Evolutionary conservation across 1,139 yeast genomes (phyloP), one percentile per base, ranked within the genome.

Genomic region (Taphrina betulina): DNA sequence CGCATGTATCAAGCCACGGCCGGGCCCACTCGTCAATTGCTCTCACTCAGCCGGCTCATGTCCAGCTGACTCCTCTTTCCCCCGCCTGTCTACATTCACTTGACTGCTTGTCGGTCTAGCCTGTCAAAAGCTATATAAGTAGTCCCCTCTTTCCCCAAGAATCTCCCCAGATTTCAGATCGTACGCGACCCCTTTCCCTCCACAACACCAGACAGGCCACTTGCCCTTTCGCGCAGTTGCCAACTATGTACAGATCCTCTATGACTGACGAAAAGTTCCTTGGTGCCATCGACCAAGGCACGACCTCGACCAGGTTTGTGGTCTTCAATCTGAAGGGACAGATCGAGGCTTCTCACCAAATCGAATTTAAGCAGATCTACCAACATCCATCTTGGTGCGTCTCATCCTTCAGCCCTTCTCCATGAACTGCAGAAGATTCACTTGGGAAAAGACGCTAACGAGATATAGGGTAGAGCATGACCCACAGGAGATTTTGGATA

Each of bases 401-500:
- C n/a, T 4, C 4, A 23, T 12, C 12, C 12, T 12, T 26, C 31
- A 26, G 7, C 10, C 31, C 31, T 12, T 20, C 12, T 19, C 38
- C 3, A 17, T 72, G 84, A 60, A 71, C 52, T 20, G 5, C n/a
- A 26, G 31, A 26, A 7, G 31, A 26, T 12, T 26, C 10, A 26
- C 31, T 16, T 2, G 23, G 16, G 37, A 45, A n/a, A n/a, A n/a
- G n/a, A n/a, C n/a, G n/a, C n/a, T n/a, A n/a, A n/a, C n/a, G n/a
- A n/a, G n/a, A n/a, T n/a, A 61, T 34, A 88, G 96, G 96, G 95
- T 88, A 43, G 96, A 90, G 72, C 92, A 95, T 72, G 86, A 86
- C 75, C 96, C 96, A 5, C 79, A 80, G 58, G 94, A 85, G 69
- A 81, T 89, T 42, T 76, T 89, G 66, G 85, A 85, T 59, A 85